Evolutionary conservation across 805 yeast species (phyloP).

Genomic region (Kazachstania martiniae): DNA sequence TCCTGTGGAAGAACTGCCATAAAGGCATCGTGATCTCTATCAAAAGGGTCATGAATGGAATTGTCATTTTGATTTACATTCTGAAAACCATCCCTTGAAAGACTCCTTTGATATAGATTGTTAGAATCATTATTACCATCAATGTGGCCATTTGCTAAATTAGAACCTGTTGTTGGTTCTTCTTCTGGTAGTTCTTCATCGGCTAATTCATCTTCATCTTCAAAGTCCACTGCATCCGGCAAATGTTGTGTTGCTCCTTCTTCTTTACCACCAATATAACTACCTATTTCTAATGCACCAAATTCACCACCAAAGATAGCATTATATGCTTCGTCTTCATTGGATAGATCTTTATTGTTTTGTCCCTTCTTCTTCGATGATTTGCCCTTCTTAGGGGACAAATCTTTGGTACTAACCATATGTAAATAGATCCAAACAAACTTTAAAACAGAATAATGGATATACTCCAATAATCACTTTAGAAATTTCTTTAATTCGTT

Average conservation of each 20-base stretch:
- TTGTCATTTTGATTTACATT: not conserved
- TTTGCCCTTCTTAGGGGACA: not conserved
- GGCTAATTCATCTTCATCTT: conserved; percentile 88
- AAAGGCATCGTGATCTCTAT: conserved; percentile 3
- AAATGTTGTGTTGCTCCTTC: conserved; percentile 57
- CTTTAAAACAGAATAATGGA: too few relatives aligned
- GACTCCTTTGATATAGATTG: not conserved
- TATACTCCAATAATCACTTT: too few relatives aligned
- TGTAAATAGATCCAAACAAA: too few relatives aligned
- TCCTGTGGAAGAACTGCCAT: conserved; percentile 3
- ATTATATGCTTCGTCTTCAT: conserved; percentile 31
- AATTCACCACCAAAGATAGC: conserved; percentile 31
- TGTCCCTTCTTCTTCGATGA: conserved; percentile 1
- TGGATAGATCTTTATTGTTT: conserved; percentile 17
- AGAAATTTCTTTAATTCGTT: too few relatives aligned
- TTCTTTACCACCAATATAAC: conserved; percentile 23
- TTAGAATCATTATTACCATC: not conserved
- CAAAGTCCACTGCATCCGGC: conserved; percentile 88
- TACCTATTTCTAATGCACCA: conserved; percentile 27
- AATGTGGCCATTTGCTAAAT: not conserved
- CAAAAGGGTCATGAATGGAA: conserved; percentile 2
- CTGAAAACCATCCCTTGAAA: not conserved
- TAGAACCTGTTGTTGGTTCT: not conserved
- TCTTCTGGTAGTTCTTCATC: conserved; percentile 47
- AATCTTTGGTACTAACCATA: not conserved